Percentiles rank a stretch among this genome's conserved stretches.
Conservation (phyloP, 1,284 basidiomycete species). For the Irpex sp. region DNA sequence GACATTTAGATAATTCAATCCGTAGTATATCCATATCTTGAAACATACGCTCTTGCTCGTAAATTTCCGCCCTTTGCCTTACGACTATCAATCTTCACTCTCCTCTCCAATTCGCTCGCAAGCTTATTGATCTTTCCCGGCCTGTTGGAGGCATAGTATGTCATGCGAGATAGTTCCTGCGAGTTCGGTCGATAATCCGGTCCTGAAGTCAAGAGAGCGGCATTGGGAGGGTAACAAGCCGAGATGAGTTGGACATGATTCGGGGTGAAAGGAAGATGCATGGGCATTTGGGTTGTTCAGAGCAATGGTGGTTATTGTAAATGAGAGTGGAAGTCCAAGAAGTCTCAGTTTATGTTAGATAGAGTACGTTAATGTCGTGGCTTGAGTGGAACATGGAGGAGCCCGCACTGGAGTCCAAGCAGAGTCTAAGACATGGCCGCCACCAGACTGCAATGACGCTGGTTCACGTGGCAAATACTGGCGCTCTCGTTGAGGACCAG, state of each 20-base stretch:
- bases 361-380: background rate
- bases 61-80: constrained; percentile 69
- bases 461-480: background rate
- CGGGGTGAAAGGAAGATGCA: constrained; percentile 65
- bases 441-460: background rate
- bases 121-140: constrained; percentile 89
- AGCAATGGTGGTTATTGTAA: background rate
- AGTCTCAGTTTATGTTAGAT: background rate
- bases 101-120: constrained; percentile 77
- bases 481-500: background rate
- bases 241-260: constrained; percentile 85
- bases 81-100: constrained; percentile 61
- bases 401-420: background rate
- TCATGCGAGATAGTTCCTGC: constrained; percentile 87
- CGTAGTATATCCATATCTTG: background rate
- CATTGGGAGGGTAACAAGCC: constrained; percentile 86
- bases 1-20: background rate
- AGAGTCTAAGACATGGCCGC: background rate
- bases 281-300: constrained; percentile 10
- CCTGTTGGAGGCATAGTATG: constrained; percentile 89
- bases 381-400: background rate
- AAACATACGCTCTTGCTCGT: constrained; percentile 75
- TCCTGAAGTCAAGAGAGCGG: constrained; percentile 69
- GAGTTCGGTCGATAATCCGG: constrained; percentile 83
- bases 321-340: constrained; percentile 2